These are phyloP conservation scores for Schizopora paradoxa DNA, from an alignment of 1,284 basidiomycete species.

Conservation along the genomic window DNA sequence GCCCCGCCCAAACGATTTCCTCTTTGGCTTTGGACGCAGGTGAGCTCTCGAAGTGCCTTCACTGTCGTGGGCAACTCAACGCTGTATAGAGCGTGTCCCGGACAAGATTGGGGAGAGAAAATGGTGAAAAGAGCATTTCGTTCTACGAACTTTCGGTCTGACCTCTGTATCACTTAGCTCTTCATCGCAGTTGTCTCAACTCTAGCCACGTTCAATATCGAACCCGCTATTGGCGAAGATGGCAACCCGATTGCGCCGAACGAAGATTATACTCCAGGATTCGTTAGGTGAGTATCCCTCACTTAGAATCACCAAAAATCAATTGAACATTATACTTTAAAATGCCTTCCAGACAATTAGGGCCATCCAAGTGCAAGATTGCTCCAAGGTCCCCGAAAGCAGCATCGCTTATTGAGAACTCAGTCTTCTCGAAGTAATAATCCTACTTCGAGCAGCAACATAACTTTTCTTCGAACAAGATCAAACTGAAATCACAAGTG, in stretches of 20 bases:
- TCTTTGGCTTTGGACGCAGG: conserved; percentile 15
- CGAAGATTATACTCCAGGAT: background rate
- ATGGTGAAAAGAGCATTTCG: background rate
- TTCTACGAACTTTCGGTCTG: background rate
- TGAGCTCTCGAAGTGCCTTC: no score
- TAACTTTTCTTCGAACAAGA: no score
- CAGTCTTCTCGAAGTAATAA: background rate
- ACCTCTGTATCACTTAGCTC: background rate
- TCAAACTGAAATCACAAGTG: no score
- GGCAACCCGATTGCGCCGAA: conserved; percentile 9
- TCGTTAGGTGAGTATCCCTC: conserved; percentile 5
- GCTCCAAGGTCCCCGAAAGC: conserved; percentile 6
- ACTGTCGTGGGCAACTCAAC: no score
- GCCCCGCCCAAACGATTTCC: conserved; percentile 6
- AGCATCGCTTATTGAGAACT: conserved; percentile 1
- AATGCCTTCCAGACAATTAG: conserved; percentile 9
- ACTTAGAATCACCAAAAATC: no score
- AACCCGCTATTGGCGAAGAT: conserved; percentile 10
- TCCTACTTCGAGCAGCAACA: no score
- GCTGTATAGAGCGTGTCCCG: conserved; percentile 13
- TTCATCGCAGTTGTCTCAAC: conserved; percentile 9
- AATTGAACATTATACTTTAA: no score
- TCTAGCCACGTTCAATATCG: conserved; percentile 12
- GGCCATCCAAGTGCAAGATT: conserved; percentile 13
- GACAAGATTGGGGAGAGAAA: conserved; percentile 9